Evolutionary conservation across 768 basidiomycete genomes (phyloP).

Genomic region (Holtermanniella nyarrowii): DNA sequence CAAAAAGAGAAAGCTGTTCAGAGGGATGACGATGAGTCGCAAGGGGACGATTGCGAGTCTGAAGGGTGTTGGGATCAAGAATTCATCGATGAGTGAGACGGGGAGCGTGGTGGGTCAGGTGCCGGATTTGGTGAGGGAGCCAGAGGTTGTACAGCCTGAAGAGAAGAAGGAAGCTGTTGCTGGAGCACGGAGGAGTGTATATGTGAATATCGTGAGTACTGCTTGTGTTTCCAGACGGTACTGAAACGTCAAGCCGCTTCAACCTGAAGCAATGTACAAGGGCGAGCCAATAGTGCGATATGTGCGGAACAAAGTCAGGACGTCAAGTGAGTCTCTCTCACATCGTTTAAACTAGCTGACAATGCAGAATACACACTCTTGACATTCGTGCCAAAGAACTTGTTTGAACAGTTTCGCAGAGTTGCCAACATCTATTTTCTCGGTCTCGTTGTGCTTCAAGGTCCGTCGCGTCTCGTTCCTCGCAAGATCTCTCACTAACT

Average conservation of each 20-base stretch:
- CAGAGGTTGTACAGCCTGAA: slow-evolving; percentile 30
- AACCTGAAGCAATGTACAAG: slow-evolving; percentile 20
- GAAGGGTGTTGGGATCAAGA: background rate
- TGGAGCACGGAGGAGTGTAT: slow-evolving; percentile 61
- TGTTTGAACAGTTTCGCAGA: slow-evolving; percentile 91
- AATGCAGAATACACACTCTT: slow-evolving; percentile 74
- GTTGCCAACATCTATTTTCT: slow-evolving; percentile 88
- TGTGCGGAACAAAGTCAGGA: slow-evolving; percentile 83
- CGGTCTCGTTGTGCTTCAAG: slow-evolving; percentile 65
- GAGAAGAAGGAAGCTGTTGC: slow-evolving; percentile 44
- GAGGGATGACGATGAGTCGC: slow-evolving; percentile 17
- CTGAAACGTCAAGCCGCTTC: slow-evolving; percentile 6
- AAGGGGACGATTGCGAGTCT: slow-evolving; percentile 41
- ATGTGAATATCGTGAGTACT: slow-evolving; percentile 53
- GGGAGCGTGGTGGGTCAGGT: background rate
- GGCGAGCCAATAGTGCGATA: slow-evolving; percentile 76
- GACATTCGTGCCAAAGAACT: slow-evolving; percentile 85
- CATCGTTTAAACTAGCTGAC: background rate
- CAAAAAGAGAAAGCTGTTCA: slow-evolving; percentile 23
- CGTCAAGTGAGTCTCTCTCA: slow-evolving; percentile 59
- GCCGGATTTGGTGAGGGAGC: background rate
- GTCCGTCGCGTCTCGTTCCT: slow-evolving; percentile 43
- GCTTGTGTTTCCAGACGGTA: too few species aligned
- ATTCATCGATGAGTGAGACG: background rate
- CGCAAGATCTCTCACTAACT: background rate